Evolutionary conservation across 2,329 filamentous ascomycete species (phyloP).

Genomic region (Dactylellina leptospora): DNA sequence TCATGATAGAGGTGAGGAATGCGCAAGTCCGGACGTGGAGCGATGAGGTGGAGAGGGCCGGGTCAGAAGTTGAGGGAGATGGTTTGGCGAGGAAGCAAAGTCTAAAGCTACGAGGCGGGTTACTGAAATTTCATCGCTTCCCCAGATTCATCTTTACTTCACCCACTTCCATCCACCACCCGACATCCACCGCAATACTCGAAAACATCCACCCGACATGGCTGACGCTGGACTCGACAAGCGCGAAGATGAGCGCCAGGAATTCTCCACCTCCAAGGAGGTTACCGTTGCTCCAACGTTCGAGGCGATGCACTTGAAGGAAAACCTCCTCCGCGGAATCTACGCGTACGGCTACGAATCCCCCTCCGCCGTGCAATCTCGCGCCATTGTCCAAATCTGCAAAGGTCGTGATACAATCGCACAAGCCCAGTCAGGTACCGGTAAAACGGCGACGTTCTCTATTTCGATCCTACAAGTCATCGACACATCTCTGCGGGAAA

Average conservation of each 20-base stretch:
- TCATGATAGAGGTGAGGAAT: slow-evolving; percentile 24
- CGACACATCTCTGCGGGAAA: slow-evolving; percentile 89
- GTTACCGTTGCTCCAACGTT: slow-evolving; percentile 94
- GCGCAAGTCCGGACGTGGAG: slow-evolving; percentile 17
- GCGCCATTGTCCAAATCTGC: slow-evolving; percentile 98
- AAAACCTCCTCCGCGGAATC: slow-evolving; percentile 94
- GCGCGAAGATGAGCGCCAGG: slow-evolving; percentile 94
- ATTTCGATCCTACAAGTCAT: slow-evolving; percentile 97
- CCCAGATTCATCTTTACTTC: slow-evolving; percentile 48
- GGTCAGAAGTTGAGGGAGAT: not conserved
- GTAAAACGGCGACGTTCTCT: slow-evolving; percentile 95
- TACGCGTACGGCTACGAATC: slow-evolving; percentile 99
- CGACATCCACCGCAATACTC: not conserved
- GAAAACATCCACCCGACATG: slow-evolving; percentile 66
- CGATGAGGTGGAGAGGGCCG: not conserved
- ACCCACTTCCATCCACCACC: not conserved
- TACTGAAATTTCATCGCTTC: slow-evolving; percentile 49
- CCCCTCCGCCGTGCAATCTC: slow-evolving; percentile 94
- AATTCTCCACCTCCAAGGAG: slow-evolving; percentile 98
- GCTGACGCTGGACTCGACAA: slow-evolving; percentile 85
- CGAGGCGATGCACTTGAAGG: slow-evolving; percentile 94
- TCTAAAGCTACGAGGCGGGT: slow-evolving; percentile 1
- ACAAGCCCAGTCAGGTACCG: slow-evolving; percentile 94
- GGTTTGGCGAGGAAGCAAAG: slow-evolving; percentile 7
- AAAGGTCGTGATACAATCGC: slow-evolving; percentile 99